Evolutionary conservation across 2,329 filamentous ascomycete genomes (phyloP), one percentile per base, ranked within the genome.

Genomic region (Zymoseptoria crescenta): DNA sequence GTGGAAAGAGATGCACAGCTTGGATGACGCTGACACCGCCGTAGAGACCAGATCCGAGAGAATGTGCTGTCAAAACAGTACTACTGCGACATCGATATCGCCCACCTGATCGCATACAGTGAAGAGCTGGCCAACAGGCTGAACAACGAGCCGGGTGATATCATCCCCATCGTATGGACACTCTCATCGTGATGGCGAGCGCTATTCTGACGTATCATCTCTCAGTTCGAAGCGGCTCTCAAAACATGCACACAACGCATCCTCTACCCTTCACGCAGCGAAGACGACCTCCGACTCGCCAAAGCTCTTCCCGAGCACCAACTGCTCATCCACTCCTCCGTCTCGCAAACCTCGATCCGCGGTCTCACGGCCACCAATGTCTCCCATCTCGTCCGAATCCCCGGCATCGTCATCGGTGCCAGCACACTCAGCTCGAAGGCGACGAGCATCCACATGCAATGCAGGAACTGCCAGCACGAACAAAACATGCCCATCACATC

Each of bases 351-450:
- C 29, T 94, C 93, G 0, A 97, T 99, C 68, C 88, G 94, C 65
- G 91, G 96, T 66, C 83, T 99, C 48, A 94, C 95, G 68, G 95
- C 94, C 8, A 87, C 89, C 63, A 93, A 91, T 64, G 95, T 99
- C 66, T 91, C 93, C 4, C 87, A 91, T 67, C 87, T 99, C n/a
- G 93, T 99, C 48, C 86, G 93, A 58, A 96, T 99, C 59, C 94
- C 94, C 0, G 95, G 94, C 55, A 99, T 99, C 65, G 91, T 99
- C 60, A 99, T 99, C 65, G 93, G 94, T 52, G 94, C 94, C 52
- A 96, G 93, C 0, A 96, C 96, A 19, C 87, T 97, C 74, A 96
- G 92, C 1, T 97, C 93, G 10, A 97, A 99, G 79, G 91, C 94
- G 4, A 96, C 91, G 6, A 81, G 86, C 27, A 81, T 99, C 24